Percentiles rank a stretch among this genome's conserved stretches.
Evolutionary conservation across 495 filamentous ascomycete species (phyloP).

Genomic region (Neurospora sp.): DNA sequence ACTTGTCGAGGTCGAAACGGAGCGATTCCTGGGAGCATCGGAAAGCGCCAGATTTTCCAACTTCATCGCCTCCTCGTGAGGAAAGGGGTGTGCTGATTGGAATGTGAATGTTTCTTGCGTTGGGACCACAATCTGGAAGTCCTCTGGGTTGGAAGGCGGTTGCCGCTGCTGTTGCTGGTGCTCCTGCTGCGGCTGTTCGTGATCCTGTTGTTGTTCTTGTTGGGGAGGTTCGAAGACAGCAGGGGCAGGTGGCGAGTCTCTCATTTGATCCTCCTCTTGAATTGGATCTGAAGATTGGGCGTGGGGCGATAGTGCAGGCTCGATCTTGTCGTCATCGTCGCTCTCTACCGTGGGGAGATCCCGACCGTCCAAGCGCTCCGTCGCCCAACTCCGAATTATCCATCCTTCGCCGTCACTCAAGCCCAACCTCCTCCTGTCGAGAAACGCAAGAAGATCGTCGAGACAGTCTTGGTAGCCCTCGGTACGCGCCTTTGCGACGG

Average conservation of each 20-base stretch:
- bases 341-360: constrained; percentile 48
- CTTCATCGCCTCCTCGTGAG: constrained; percentile 59
- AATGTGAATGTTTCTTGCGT: constrained; percentile 57
- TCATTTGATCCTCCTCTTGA: constrained; percentile 31
- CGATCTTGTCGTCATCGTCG: constrained; percentile 62
- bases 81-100: constrained; percentile 55
- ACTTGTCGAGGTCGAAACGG: constrained; percentile 39
- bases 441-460: constrained; percentile 74
- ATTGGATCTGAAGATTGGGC: constrained; percentile 41
- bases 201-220: constrained; percentile 6
- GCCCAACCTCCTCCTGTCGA: constrained; percentile 72
- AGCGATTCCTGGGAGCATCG: constrained; percentile 22
- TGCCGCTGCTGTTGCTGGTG: constrained; percentile 12
- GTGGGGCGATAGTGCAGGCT: constrained; percentile 50
- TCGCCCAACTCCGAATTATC: constrained; percentile 75
- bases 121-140: constrained; percentile 26
- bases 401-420: constrained; percentile 71
- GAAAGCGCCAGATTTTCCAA: constrained; percentile 42
- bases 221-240: constrained; percentile 6
- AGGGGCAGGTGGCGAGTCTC: constrained; percentile 33
- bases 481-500: constrained; percentile 59
- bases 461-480: constrained; percentile 91
- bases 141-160: constrained; percentile 21
- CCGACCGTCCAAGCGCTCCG: constrained; percentile 60
- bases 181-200: constrained; percentile 7